These are phyloP conservation scores for Jackrogersella multiformis DNA, from an alignment of 495 filamentous ascomycete species.

Conservation along the genomic window DNA sequence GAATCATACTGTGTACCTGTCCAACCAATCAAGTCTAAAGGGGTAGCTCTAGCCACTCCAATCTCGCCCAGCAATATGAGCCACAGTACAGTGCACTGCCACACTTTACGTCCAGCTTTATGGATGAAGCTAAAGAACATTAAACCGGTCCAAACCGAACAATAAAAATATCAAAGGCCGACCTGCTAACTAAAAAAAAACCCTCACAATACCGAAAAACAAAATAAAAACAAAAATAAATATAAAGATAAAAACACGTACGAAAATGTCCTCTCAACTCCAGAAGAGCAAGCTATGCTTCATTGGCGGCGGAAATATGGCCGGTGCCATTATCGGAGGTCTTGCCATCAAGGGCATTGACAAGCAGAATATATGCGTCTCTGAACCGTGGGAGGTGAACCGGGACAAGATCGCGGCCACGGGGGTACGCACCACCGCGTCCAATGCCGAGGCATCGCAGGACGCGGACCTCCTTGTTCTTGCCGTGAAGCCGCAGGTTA, in stretches of 20 bases:
- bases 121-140: too few relatives aligned
- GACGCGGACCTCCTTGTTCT: slow-evolving; percentile 48
- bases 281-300: slow-evolving; percentile 47
- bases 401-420: slow-evolving; percentile 46
- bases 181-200: slow-evolving; percentile 14
- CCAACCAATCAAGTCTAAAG: too few relatives aligned
- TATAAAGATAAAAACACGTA: not conserved
- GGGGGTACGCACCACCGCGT: slow-evolving; percentile 48
- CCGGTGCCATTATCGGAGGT: slow-evolving; percentile 51
- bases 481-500: slow-evolving; percentile 51
- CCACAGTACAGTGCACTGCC: too few relatives aligned
- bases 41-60: too few relatives aligned
- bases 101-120: too few relatives aligned
- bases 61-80: too few relatives aligned
- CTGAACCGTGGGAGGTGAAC: slow-evolving; percentile 51
- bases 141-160: too few relatives aligned
- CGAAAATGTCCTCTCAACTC: slow-evolving; percentile 43
- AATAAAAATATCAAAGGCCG: too few relatives aligned
- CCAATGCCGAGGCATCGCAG: slow-evolving; percentile 45
- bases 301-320: slow-evolving; percentile 53
- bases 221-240: too few relatives aligned
- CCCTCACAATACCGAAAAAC: not conserved
- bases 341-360: slow-evolving; percentile 46
- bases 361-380: slow-evolving; percentile 55
- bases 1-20: too few relatives aligned